Evolutionary conservation across 169 alveolate genomes (phyloP), one percentile per base, ranked within the genome.

Genomic region (Perkinsus olseni): DNA sequence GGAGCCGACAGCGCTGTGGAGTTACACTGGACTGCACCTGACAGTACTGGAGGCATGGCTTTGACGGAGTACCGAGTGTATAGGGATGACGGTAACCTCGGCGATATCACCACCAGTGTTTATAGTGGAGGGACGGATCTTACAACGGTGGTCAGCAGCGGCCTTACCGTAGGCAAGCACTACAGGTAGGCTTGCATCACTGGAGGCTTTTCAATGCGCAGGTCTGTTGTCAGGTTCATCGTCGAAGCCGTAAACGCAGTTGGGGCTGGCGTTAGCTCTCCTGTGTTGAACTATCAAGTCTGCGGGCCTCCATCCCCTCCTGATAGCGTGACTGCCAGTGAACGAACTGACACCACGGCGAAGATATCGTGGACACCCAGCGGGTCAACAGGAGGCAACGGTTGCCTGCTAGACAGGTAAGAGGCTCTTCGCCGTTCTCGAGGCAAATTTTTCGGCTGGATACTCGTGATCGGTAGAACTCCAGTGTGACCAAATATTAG

Each of bases 221-320:
- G 82, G 82, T 37, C 38, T 39, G 39, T 91, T 39, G n/a, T n/a
- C 92, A 17, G 92, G 36, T 91, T 91, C 92, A 50, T 91, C 51
- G 62, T 91, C 39, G 74, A 39, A 74, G 93, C 93, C 38, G 38
- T 39, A 39, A 91, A 91, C 74, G 74, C 82, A 37, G 93, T 91
- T 38, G 93, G 93, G 0, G 17, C 39, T 1, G 74, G 93, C 74
- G 74, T n/a, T 36, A 28, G 8, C 93, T 91, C 93, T 10, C 93
- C 93, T 17, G 93, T 91, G 39, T 91, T 91, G 74, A 48, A 37
- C 1, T 28, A 24, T 36, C 93, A 91, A 62, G 62, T 91, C 40
- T 91, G 93, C 39, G 93, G 93, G 6, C 82, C 82, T 21, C 82
- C 82, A 28, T 62, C 82, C 1, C 37, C 82, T 8, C 82, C 82